Percentiles rank a stretch among this genome's conserved stretches.
Conservation (phyloP, 345 rosid genomes). For the Garcia nutans region DNA sequence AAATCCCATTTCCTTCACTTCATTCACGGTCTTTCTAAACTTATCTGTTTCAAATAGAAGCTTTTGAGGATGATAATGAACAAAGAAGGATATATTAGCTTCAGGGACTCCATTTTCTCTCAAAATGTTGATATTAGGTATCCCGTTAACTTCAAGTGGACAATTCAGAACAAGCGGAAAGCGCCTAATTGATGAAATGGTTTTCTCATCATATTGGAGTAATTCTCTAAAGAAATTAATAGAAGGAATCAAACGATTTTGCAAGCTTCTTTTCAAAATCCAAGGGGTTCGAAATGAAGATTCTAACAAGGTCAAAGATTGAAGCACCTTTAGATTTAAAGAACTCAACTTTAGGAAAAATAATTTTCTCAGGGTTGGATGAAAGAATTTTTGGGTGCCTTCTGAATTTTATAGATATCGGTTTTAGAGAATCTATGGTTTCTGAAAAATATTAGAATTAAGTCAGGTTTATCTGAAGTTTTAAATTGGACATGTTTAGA, state of each 20-base stretch:
- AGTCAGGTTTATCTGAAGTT: slow-evolving; percentile 24
- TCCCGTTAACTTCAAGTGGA: background rate
- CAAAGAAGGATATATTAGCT: background rate
- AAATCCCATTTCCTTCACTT: slow-evolving; percentile 48
- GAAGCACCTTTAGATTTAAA: slow-evolving; percentile 24
- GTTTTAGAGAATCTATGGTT: slow-evolving; percentile 27
- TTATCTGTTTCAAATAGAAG: background rate
- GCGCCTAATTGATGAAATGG: background rate
- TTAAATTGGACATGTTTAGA: slow-evolving; percentile 17
- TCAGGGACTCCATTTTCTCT: slow-evolving; percentile 19
- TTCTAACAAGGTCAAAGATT: background rate
- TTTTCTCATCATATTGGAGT: background rate
- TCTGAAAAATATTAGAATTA: slow-evolving; percentile 20
- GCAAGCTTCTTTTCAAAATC: slow-evolving; percentile 10
- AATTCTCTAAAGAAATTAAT: slow-evolving; percentile 13
- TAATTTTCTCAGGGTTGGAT: slow-evolving; percentile 20
- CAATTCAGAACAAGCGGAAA: background rate
- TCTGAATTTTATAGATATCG: slow-evolving; percentile 24
- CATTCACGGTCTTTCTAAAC: slow-evolving; percentile 13
- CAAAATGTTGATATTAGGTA: slow-evolving; percentile 1
- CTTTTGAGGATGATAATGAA: background rate
- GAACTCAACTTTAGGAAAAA: slow-evolving; percentile 34
- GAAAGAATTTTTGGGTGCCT: slow-evolving; percentile 13
- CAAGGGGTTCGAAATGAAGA: background rate
- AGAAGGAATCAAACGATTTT: slow-evolving; percentile 14